Percentiles rank a stretch among this genome's conserved stretches.
Conservation (phyloP, 495 filamentous ascomycete species). For the Trichocladium antarcticum region DNA sequence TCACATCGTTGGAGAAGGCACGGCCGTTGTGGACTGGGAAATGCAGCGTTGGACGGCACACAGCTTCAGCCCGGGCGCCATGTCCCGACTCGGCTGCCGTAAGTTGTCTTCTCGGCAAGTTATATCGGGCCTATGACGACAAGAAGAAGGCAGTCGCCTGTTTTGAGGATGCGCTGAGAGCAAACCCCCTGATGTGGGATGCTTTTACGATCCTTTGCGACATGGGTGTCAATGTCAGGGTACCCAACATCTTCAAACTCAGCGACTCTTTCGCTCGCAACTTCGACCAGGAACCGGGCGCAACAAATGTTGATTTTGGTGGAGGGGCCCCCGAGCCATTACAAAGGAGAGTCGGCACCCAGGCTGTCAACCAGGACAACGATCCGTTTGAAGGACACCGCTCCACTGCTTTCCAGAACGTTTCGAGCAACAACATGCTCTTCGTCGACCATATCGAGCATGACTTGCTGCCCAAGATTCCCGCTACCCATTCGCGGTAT, state of each 20-base stretch:
- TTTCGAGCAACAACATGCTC: constrained; percentile 24
- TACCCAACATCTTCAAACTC: constrained; percentile 76
- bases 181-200: constrained; percentile 98
- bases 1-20: constrained; percentile 65
- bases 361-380: constrained; percentile 28
- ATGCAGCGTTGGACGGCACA: constrained; percentile 61
- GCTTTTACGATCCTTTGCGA: constrained; percentile 67
- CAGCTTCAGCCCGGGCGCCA: constrained; percentile 57
- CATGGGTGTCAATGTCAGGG: constrained; percentile 61
- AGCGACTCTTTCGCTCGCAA: constrained; percentile 38
- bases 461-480: constrained; percentile 34
- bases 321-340: constrained; percentile 27
- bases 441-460: constrained; percentile 29
- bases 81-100: constrained; percentile 77
- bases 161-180: constrained; percentile 77
- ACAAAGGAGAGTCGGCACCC: constrained; percentile 27
- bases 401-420: constrained; percentile 27
- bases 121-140: constrained; percentile 73
- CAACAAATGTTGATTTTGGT: constrained; percentile 21
- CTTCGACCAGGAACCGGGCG: constrained; percentile 25
- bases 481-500: constrained; percentile 28
- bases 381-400: constrained; percentile 37
- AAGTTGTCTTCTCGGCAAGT: constrained; percentile 70
- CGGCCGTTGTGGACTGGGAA: constrained; percentile 58
- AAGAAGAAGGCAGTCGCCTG: constrained; percentile 66